Conservation (phyloP, 1,284 basidiomycete species). For the Gymnopus androsaceus region DNA sequence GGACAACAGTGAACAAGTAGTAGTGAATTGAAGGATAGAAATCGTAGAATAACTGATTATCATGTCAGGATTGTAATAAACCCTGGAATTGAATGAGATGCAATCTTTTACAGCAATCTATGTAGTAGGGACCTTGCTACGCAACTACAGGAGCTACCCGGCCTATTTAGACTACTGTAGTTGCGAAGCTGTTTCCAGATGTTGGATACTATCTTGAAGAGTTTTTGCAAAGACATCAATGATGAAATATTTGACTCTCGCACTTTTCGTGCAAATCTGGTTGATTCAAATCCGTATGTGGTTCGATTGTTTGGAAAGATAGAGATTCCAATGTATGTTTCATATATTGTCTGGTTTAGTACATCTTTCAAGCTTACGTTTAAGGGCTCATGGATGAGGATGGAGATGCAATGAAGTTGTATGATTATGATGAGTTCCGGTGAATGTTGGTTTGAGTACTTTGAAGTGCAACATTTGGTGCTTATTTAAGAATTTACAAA, state of each 20-base stretch:
- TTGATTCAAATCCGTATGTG: background rate
- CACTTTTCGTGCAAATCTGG: slow-evolving; percentile 3
- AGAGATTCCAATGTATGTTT: background rate
- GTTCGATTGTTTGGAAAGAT: background rate
- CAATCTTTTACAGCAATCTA: too few species aligned
- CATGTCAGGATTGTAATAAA: too few species aligned
- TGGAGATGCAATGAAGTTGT: background rate
- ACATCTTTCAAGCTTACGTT: background rate
- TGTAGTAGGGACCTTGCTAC: too few species aligned
- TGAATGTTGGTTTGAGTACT: too few species aligned
- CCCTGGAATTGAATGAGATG: too few species aligned
- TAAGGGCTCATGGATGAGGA: slow-evolving; percentile 5
- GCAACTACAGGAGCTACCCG: too few species aligned
- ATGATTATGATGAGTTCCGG: background rate
- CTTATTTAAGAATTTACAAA: too few species aligned
- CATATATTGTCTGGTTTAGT: background rate
- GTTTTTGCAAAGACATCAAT: background rate
- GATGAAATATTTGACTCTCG: slow-evolving; percentile 5
- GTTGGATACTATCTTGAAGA: background rate
- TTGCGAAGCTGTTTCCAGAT: background rate
- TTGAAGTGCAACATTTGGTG: too few species aligned
- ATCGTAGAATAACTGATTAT: too few species aligned
- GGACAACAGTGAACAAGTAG: too few species aligned
- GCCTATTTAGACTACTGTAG: background rate
- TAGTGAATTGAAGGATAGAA: too few species aligned